phyloP scores from a whole-genome alignment of 2,329 filamentous ascomycete genomes.

The Incumbomyces lentus region DNA sequence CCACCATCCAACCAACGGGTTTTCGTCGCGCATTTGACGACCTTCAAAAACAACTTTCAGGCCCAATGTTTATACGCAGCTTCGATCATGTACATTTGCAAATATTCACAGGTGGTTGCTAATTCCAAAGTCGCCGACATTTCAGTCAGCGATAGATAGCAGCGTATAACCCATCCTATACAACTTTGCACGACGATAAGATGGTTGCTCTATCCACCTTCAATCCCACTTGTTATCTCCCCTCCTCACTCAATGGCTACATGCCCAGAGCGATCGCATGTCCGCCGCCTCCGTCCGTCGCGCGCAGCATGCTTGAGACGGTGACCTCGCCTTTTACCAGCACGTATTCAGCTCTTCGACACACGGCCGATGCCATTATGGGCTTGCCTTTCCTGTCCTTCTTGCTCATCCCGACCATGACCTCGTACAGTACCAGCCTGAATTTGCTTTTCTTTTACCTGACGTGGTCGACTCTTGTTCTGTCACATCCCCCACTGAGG shows the following conservation, averaged over 20 bases:
- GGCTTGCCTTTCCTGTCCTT: conserved; percentile 64
- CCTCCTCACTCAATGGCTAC: conserved; percentile 15
- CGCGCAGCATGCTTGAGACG: conserved; percentile 15
- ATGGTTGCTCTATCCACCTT: conserved; percentile 2
- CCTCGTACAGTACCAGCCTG: conserved; percentile 65
- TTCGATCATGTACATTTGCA: too few relatives aligned
- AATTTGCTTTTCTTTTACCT: conserved; percentile 85
- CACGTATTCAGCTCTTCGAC: conserved; percentile 16
- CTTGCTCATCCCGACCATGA: conserved; percentile 49
- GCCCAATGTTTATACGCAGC: too few relatives aligned
- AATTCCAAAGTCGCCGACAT: too few relatives aligned
- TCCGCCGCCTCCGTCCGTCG: conserved; percentile 18
- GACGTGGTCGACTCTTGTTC: conserved; percentile 75
- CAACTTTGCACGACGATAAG: neutral
- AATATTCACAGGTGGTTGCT: too few relatives aligned
- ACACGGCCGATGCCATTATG: conserved; percentile 53
- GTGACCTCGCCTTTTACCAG: conserved; percentile 17
- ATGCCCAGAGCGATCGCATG: conserved; percentile 18
- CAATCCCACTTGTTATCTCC: conserved; percentile 20
- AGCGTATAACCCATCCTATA: too few relatives aligned
- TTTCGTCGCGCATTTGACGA: too few relatives aligned
- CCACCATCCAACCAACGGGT: too few relatives aligned
- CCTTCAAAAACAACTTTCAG: too few relatives aligned
- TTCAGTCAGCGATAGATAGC: too few relatives aligned
- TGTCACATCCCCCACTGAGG: conserved; percentile 63